These are phyloP conservation scores for Grosmannia serpens DNA, from an alignment of 2,329 filamentous ascomycete species.

Conservation along the genomic window DNA sequence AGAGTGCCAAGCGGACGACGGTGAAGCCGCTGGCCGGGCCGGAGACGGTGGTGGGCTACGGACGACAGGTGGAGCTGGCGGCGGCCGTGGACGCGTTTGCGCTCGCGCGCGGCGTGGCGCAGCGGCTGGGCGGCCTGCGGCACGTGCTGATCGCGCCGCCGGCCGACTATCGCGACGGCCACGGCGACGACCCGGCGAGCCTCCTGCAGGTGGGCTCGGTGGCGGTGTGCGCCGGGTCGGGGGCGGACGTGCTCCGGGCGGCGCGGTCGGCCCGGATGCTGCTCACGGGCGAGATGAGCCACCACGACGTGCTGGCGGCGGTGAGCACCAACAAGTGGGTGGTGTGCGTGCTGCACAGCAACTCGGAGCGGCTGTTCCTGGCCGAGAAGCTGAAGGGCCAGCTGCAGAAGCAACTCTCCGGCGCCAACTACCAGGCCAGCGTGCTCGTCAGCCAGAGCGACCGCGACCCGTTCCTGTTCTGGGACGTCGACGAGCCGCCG, in stretches of 20 bases:
- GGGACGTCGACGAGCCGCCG: conserved; percentile 30
- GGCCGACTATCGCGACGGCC: conserved; percentile 36
- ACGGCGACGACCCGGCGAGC: conserved; percentile 19
- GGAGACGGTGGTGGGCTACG: conserved; percentile 34
- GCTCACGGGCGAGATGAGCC: conserved; percentile 86
- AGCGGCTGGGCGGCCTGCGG: conserved; percentile 53
- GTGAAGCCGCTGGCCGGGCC: conserved; percentile 19
- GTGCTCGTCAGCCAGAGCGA: conserved; percentile 71
- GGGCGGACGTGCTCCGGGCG: conserved; percentile 61
- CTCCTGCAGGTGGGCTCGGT: conserved; percentile 46
- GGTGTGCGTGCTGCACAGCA: conserved; percentile 81
- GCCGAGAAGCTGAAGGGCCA: conserved; percentile 55
- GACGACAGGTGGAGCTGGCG: conserved; percentile 33
- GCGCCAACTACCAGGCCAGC: conserved; percentile 37
- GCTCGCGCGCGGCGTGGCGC: conserved; percentile 45
- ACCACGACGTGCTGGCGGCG: conserved; percentile 81
- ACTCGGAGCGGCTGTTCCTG: conserved; percentile 80
- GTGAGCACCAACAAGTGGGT: conserved; percentile 76
- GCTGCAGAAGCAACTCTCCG: conserved; percentile 46
- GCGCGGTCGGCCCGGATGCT: conserved; percentile 60
- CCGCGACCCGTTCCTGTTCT: conserved; percentile 77
- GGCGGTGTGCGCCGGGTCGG: conserved; percentile 83
- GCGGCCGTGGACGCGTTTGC: conserved; percentile 26
- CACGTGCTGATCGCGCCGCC: conserved; percentile 26
- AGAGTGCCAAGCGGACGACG: conserved; percentile 12